Evolutionary conservation across 139 green algal genomes (phyloP).

Genomic region (Chlamydomonas sphaeroides): DNA sequence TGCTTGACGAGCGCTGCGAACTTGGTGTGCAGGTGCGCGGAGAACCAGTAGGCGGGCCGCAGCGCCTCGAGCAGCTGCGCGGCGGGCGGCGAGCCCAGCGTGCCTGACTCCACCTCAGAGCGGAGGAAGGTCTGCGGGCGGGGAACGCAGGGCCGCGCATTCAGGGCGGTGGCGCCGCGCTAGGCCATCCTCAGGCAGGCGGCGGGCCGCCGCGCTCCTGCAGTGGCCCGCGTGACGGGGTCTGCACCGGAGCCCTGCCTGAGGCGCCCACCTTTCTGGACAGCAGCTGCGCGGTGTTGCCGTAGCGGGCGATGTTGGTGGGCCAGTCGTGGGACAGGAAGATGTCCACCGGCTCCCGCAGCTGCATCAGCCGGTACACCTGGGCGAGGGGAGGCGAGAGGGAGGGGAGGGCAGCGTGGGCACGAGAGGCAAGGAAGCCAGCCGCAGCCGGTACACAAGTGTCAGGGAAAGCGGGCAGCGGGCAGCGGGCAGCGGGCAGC

Average conservation of each 20-base stretch:
- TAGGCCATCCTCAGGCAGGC: no score
- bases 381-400: background rate
- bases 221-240: no score
- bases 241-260: no score
- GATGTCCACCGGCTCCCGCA: slow-evolving; percentile 82
- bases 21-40: slow-evolving; percentile 96
- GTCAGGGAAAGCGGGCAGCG: no score
- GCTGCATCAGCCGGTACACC: slow-evolving; percentile 83
- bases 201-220: no score
- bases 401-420: background rate
- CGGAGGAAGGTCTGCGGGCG: slow-evolving; percentile 14
- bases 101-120: slow-evolving; percentile 69
- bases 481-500: no score
- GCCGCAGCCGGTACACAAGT: background rate
- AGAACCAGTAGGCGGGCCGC: slow-evolving; percentile 93
- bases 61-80: slow-evolving; percentile 78
- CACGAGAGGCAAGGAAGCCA: no score
- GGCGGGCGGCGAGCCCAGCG: slow-evolving; percentile 76
- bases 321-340: slow-evolving; percentile 99
- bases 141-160: no score
- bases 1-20: slow-evolving; percentile 91
- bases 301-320: slow-evolving; percentile 81
- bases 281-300: slow-evolving; percentile 81
- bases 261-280: slow-evolving; percentile 68
- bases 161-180: no score